Conservation (phyloP, 768 basidiomycete genomes). For the Trametes villosa region DNA sequence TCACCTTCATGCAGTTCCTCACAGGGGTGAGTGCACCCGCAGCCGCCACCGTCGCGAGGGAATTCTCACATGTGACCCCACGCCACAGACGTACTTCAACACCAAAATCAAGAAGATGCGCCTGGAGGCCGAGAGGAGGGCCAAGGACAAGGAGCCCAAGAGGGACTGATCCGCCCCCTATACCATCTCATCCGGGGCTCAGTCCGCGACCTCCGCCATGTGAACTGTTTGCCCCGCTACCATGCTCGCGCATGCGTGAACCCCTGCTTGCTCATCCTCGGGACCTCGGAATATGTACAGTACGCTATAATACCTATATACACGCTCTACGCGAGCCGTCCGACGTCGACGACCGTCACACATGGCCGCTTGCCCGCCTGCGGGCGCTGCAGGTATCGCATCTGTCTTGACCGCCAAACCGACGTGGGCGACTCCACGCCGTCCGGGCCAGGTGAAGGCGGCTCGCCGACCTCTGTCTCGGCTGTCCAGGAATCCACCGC, state of each 20-base stretch:
- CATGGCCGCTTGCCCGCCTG: conserved; percentile 33
- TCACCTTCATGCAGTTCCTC: conserved; percentile 76
- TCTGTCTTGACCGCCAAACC: conserved; percentile 41
- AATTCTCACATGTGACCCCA: conserved; percentile 8
- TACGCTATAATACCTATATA: conserved; percentile 22
- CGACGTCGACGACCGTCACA: conserved; percentile 41
- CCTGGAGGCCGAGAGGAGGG: conserved; percentile 47
- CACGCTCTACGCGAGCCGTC: conserved; percentile 14
- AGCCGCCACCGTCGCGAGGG: background rate
- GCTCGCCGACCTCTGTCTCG: conserved; percentile 64
- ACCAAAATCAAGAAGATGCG: conserved; percentile 68
- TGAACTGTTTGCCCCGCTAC: background rate
- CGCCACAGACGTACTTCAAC: conserved; percentile 69
- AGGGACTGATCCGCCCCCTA: conserved; percentile 32
- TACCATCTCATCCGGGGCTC: no score
- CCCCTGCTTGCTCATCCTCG: background rate
- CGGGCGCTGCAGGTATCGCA: conserved; percentile 45
- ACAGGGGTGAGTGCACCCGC: conserved; percentile 61
- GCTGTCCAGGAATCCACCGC: conserved; percentile 69
- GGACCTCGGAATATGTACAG: conserved; percentile 10
- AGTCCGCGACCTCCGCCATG: no score
- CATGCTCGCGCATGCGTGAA: background rate
- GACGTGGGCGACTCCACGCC: conserved; percentile 5
- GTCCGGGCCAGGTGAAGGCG: conserved; percentile 37
- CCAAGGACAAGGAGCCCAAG: conserved; percentile 47